Evolutionary conservation across 768 basidiomycete genomes (phyloP), one percentile per base, ranked within the genome.

Genomic region (Coprinellus micaceus): DNA sequence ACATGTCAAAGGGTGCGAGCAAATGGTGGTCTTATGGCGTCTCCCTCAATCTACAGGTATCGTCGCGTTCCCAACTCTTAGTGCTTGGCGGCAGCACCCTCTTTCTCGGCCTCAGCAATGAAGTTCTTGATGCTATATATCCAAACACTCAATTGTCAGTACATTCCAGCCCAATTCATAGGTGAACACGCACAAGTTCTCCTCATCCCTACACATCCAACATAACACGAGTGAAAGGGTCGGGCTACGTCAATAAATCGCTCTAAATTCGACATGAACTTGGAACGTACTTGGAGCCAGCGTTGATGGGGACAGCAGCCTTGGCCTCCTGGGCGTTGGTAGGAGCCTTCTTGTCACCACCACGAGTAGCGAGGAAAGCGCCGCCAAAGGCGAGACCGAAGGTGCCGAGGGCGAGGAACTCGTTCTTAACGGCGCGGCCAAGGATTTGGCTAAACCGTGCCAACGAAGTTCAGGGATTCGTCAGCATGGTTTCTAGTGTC

Each of bases 101-200:
- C 87, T 73, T 88, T 90, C 78, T 92, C 91, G 46, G 91, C 90
- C 67, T 91, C 89, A 54, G 81, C 83, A 58, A 92, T 81, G 67
- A 89, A 93, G 49, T 85, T 84, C 69, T 80, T 77, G 74, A 93
- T 90, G 68, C 91, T 93, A 58, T 47, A 52, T 28, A 24, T 43
- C 40, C 56, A 46, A 54, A 54, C 17, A 13, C 75, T 78, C 54
- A 58, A 56, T 19, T 26, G 22, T 44, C 39, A n/a, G 54, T 25
- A 28, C 10, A 43, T 36, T 7, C 6, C 24, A 36, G 4, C 26
- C 65, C 61, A 57, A 21, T 33, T 53, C 21, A 19, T 57, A 36
- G 33, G 61, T 58, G 50, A 36, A 51, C 6, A 57, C 53, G 33
- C 82, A 93, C 91, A 93, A 93, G 61, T 85, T 77, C 67, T 90